Base-by-base conservation (phyloP, 352 stramenopile genomes). In the Phytophthora sojae region DNA sequence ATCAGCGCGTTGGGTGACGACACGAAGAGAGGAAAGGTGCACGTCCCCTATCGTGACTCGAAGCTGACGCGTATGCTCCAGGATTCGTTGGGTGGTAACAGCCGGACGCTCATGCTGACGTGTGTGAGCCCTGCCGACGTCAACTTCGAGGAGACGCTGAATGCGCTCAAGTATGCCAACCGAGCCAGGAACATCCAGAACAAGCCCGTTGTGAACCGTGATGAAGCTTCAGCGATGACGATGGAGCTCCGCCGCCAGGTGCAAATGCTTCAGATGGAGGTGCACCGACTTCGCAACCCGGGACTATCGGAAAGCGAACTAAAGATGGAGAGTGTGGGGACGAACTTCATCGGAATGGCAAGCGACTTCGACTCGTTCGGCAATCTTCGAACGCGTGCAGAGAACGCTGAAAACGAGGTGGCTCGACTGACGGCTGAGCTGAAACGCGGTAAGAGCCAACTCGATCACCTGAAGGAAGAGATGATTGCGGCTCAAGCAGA, bases 1-100 rank as follows among this genome's bases (percentile, higher is more conserved):
- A 99, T 99, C 66, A 99, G 97, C 68, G 96, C 96, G 8, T 79
- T 99, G 7, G 96, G 94, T 19, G 94, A 98, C 50, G 87, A 97
- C 50, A 92, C 92, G 53, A 96, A 96, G 64, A 73, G 95, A 82
- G 86, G 95, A 80, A 82, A 89, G 74, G 89, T 97, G 5, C 97
- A 98, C 66, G 89, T 99, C 6, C 96, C 95, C 3, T 99, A 99
- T 63, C 91, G 96, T 37, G 95, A 99, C 75, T 98, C 91, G 5
- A 98, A 98, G 76, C 81, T 99, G 35, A 99, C 96, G 35, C 86
- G 94, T 17, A 94, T 98, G 85, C 78, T 99, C 15, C 95, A 98
- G 66, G 95, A 98, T 64, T 95, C 81, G 3, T 71, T 98, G 4
- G 95, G 95, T 62, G 94, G 94, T 19, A 98, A 98, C 69, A 97